Base-by-base conservation (phyloP, 352 stramenopile genomes). In the Phytophthora meadii region DNA sequence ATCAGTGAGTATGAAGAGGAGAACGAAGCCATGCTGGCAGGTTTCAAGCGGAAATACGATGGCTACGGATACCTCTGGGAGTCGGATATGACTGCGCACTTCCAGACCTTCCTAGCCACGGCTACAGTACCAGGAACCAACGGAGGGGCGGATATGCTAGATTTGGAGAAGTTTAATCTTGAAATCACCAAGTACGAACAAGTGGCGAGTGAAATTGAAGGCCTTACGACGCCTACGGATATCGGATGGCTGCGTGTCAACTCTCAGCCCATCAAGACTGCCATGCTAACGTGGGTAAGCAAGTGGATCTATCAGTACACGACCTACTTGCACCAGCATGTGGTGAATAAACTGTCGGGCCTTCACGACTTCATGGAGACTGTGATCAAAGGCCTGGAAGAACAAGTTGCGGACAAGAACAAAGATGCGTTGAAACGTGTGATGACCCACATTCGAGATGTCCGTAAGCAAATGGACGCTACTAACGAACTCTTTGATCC, bases 241-340 rank as follows among this genome's bases (percentile, higher is more conserved):
- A 92, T 99, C 61, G 97, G 96, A 5, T 99, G 97, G 97, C 72
- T 99, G n/a, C 91, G 97, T 41, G 90, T 99, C 4, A 98, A 99
- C 66, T 97, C 97, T 2, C 95, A 97, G 54, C 97, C 97, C 1
- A 98, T 98, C 65, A 99, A 99, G 70, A 94, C 97, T 17, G 92
- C 97, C 32, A 96, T 99, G 77, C 85, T 97, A 30, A 95, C 91
- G 19, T 98, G 94, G 94, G 94, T 97, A 2, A 96, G 90, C 60
- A 98, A 98, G 72, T 99, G 97, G 97, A 92, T 98, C 45, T 97
- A 98, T 51, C 83, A 98, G 49, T 98, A 98, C 76, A 99, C 94
- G 28, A 92, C 84, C 28, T 97, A 98, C 68, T 83, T 99, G 63
- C 87, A 98, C 47, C 77, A 92, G 37, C 96, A 97, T 39, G 92